Evolutionary conservation across 2,329 filamentous ascomycete species (phyloP).

Genomic region (Alternaria incomplexa): DNA sequence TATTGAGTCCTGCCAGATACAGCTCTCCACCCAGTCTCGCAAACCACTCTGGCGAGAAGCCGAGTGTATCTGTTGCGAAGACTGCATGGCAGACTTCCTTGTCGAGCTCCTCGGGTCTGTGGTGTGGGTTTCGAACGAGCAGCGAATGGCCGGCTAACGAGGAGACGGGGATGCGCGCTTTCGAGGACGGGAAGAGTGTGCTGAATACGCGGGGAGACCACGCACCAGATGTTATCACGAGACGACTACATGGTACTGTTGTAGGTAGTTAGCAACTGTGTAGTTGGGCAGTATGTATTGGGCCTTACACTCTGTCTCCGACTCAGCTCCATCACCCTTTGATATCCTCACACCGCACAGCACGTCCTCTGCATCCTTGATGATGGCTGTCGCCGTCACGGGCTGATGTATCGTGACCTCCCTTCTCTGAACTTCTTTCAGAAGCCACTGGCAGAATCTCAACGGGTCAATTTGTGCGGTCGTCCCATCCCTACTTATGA

Average conservation of each 20-base stretch:
- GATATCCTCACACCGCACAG: constrained; percentile 58
- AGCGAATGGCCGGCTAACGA: constrained; percentile 75
- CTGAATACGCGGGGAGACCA: constrained; percentile 74
- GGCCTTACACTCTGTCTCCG: constrained; percentile 12
- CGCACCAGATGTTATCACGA: constrained; percentile 72
- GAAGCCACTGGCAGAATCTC: constrained; percentile 69
- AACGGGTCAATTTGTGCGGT: constrained; percentile 75
- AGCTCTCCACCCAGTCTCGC: constrained; percentile 70
- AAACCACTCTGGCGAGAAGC: constrained; percentile 75
- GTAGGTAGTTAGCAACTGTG: constrained; percentile 15
- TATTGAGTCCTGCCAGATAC: constrained; percentile 77
- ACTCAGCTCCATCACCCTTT: constrained; percentile 2
- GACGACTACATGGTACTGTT: constrained; percentile 65
- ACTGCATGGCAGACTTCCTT: constrained; percentile 67
- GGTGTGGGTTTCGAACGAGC: constrained; percentile 67
- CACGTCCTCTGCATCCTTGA: constrained; percentile 57
- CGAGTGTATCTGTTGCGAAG: constrained; percentile 65
- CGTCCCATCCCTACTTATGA: constrained; percentile 65
- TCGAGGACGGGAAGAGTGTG: constrained; percentile 66
- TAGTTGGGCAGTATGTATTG: not conserved
- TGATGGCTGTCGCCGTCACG: constrained; percentile 61
- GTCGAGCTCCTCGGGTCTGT: constrained; percentile 53
- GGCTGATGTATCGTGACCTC: constrained; percentile 73
- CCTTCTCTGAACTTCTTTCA: constrained; percentile 61
- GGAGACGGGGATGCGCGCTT: constrained; percentile 61